These are phyloP conservation scores for Metschnikowia amazonensis DNA, from an alignment of 805 yeast genomes.

Conservation along the genomic window DNA sequence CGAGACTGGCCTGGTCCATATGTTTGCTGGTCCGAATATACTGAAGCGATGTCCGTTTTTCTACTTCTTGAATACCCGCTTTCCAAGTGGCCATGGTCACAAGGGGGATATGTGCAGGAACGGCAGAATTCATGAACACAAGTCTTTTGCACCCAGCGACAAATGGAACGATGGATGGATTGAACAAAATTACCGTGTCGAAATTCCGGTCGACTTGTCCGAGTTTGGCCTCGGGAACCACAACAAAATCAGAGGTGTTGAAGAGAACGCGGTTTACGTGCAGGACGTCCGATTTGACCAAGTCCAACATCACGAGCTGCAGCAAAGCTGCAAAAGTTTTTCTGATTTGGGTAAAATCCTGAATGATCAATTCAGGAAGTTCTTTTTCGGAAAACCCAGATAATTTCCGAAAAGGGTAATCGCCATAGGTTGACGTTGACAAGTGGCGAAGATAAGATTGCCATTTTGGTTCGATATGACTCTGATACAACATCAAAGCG, in stretches of 20 bases:
- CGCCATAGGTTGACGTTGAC: background rate
- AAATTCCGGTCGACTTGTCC: conserved; percentile 1
- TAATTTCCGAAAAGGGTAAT: conserved; percentile 14
- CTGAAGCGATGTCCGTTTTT: background rate
- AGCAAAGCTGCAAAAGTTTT: conserved; percentile 11
- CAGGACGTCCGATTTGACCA: background rate
- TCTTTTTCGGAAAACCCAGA: background rate
- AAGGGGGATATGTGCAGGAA: background rate
- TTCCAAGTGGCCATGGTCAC: no score
- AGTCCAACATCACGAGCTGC: conserved; percentile 9
- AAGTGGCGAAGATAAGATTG: conserved; percentile 9
- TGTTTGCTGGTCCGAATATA: background rate
- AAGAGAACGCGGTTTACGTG: conserved; percentile 6
- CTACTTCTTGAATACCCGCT: background rate
- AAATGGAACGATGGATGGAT: background rate
- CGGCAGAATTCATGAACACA: conserved; percentile 1
- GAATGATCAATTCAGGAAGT: background rate
- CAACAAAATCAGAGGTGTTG: background rate
- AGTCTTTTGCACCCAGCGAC: background rate
- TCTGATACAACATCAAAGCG: conserved; percentile 19
- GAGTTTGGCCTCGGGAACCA: conserved; percentile 7
- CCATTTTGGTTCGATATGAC: conserved; percentile 22
- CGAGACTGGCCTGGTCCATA: conserved; percentile 11
- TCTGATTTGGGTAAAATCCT: conserved; percentile 10
- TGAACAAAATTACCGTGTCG: conserved; percentile 8